These are phyloP conservation scores for Fraxinus dipetala DNA, from an alignment of 305 asterid species.

Conservation along the genomic window DNA sequence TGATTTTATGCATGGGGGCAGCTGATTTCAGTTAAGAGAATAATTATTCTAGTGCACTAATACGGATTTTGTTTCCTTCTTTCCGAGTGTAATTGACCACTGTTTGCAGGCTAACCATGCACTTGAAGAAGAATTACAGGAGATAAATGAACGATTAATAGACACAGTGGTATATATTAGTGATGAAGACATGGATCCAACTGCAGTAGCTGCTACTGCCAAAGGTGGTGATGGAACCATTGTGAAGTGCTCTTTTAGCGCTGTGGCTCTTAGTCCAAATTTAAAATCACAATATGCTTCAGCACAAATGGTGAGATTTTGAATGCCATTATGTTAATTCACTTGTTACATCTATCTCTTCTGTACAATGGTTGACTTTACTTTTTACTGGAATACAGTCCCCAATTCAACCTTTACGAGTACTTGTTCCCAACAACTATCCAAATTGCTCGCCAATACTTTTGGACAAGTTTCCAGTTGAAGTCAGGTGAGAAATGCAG, in stretches of 20 bases:
- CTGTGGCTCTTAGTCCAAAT: constrained; percentile 83
- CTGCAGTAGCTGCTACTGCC: constrained; percentile 65
- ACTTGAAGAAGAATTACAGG: constrained; percentile 80
- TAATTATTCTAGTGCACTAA: neutral
- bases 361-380: constrained; percentile 17
- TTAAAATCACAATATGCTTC: constrained; percentile 90
- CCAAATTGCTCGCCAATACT: constrained; percentile 86
- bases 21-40: neutral
- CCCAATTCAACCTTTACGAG: constrained; percentile 84
- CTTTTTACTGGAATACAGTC: constrained; percentile 52
- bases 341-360: constrained; percentile 15
- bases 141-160: constrained; percentile 77
- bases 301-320: constrained; percentile 73
- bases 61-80: neutral
- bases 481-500: constrained; percentile 60
- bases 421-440: constrained; percentile 76
- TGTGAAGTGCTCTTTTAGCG: constrained; percentile 81
- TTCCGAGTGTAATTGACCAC: constrained; percentile 14
- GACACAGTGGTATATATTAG: constrained; percentile 79
- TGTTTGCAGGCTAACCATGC: constrained; percentile 74
- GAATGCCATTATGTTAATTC: constrained; percentile 15
- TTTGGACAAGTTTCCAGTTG: constrained; percentile 86
- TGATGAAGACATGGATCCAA: constrained; percentile 83
- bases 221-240: constrained; percentile 86
- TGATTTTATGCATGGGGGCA: neutral